Conservation (phyloP, 129 eudicot genomes). For the Centrapalus pauciflorus region DNA sequence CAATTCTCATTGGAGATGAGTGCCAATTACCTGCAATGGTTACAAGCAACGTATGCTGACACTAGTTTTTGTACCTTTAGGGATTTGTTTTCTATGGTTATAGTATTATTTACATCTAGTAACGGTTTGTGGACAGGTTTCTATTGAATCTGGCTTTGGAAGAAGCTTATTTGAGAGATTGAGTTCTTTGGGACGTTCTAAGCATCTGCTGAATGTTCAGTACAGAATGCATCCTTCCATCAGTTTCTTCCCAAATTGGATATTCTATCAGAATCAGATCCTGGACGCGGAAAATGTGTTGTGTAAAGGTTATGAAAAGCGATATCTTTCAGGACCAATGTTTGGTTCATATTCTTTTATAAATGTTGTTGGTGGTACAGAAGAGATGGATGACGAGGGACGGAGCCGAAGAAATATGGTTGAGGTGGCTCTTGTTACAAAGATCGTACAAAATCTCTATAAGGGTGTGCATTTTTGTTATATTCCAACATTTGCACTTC, state of each 20-base stretch:
- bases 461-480: conserved; percentile 2
- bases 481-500: neutral
- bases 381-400: conserved; percentile 11
- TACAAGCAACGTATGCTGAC: conserved; percentile 34
- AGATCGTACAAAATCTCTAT: conserved; percentile 13
- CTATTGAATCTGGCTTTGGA: conserved; percentile 12
- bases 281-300: conserved; percentile 21
- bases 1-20: conserved; percentile 57
- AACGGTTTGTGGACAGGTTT: conserved; percentile 9
- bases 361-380: conserved; percentile 20
- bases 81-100: neutral
- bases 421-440: conserved; percentile 20
- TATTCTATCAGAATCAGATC: conserved; percentile 26
- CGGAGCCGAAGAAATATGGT: conserved; percentile 16
- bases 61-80: neutral
- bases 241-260: conserved; percentile 27
- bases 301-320: neutral
- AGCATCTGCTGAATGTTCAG: conserved; percentile 24
- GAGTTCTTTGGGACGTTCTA: conserved; percentile 7
- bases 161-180: conserved; percentile 29
- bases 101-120: neutral
- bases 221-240: conserved; percentile 38
- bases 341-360: conserved; percentile 33
- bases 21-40: conserved; percentile 59
- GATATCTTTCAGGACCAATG: conserved; percentile 9